phyloP scores from a whole-genome alignment of 176 grass and related monocot genomes.

The Bolboschoenus planiculmis region DNA sequence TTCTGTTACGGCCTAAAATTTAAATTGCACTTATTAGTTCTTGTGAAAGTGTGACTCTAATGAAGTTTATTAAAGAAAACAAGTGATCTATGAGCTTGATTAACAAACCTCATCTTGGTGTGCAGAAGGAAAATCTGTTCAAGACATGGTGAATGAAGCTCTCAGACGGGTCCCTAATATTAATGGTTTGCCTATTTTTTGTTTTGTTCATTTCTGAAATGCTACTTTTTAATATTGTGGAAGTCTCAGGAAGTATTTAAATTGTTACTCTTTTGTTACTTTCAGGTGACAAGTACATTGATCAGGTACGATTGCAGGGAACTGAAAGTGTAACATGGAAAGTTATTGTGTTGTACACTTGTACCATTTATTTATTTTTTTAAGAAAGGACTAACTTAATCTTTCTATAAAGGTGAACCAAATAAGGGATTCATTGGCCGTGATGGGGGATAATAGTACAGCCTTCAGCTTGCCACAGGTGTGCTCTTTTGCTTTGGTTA shows the following conservation, averaged over 20 bases:
- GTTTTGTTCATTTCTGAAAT: constrained; percentile 5
- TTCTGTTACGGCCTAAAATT: not conserved
- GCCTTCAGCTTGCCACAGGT: constrained; percentile 97
- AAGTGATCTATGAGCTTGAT: not conserved
- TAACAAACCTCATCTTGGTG: constrained; percentile 20
- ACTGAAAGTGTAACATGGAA: constrained; percentile 22
- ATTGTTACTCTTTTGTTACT: constrained; percentile 28
- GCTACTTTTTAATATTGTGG: not conserved
- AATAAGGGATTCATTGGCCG: constrained; percentile 83
- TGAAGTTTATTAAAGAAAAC: not conserved
- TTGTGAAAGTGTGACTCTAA: not conserved
- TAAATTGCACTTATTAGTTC: not conserved
- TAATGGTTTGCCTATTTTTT: constrained; percentile 44
- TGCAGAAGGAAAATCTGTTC: constrained; percentile 96
- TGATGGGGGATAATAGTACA: constrained; percentile 89
- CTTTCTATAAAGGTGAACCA: constrained; percentile 65
- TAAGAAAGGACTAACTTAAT: constrained; percentile 14
- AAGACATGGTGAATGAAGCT: constrained; percentile 93
- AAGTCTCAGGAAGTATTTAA: constrained; percentile 18
- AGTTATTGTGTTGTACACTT: constrained; percentile 11
- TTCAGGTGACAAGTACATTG: constrained; percentile 79
- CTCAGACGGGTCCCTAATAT: constrained; percentile 64
- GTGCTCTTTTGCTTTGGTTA: not conserved
- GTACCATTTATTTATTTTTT: not conserved
- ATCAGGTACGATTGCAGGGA: constrained; percentile 50